These are phyloP conservation scores for Oryza rufipogon DNA, from an alignment of 176 grass and related monocot species.

Conservation along the genomic window DNA sequence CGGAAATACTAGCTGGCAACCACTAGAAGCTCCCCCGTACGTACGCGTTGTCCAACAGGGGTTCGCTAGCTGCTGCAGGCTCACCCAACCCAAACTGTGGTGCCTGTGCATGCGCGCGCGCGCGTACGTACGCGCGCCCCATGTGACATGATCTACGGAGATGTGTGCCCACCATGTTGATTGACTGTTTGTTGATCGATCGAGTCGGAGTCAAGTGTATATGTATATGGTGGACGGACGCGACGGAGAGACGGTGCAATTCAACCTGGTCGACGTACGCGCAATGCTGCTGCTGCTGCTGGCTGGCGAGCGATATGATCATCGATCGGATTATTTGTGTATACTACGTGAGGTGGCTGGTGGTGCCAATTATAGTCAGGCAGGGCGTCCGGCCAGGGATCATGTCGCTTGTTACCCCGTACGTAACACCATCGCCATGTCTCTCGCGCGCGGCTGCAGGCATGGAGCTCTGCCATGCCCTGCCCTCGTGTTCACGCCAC, in stretches of 20 bases:
- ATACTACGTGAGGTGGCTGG: neutral
- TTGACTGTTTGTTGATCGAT: neutral
- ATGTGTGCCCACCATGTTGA: neutral
- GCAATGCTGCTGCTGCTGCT: neutral
- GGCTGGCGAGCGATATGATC: neutral
- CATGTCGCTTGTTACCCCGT: slow-evolving; percentile 28
- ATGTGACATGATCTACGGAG: neutral
- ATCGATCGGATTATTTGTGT: neutral
- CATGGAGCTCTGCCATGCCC: slow-evolving; percentile 9
- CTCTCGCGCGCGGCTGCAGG: slow-evolving; percentile 25
- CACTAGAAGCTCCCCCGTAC: no score
- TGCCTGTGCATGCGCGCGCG: no score
- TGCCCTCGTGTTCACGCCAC: slow-evolving; percentile 2
- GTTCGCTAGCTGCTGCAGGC: no score
- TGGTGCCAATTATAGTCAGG: neutral
- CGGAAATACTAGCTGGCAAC: no score
- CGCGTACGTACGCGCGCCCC: no score
- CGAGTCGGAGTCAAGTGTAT: neutral
- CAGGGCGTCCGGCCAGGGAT: slow-evolving; percentile 39
- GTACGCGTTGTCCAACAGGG: no score
- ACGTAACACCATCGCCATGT: slow-evolving; percentile 22
- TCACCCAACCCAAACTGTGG: no score
- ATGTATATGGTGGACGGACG: neutral
- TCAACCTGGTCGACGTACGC: neutral
- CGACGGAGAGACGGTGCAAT: neutral